A percentile compares a stretch with the other conserved stretches of the same genome.
Conservation (phyloP, 805 yeast species). For the Candida morakotiae region DNA sequence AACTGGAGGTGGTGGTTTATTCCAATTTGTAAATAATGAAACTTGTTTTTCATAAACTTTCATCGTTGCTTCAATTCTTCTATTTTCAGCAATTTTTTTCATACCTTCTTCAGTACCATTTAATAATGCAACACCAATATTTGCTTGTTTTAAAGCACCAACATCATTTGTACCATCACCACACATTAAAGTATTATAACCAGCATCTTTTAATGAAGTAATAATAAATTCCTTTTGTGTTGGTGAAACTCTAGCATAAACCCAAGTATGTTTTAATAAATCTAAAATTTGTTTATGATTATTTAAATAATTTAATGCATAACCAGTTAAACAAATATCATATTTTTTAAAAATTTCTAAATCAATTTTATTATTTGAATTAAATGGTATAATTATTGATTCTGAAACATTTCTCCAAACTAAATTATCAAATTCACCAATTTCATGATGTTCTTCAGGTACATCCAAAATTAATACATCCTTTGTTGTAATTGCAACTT, state of each 20-base stretch:
- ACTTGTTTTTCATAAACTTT: constrained; percentile 81
- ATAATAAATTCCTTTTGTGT: constrained; percentile 89
- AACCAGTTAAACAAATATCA: constrained; percentile 92
- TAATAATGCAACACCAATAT: constrained; percentile 94
- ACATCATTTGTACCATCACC: constrained; percentile 99
- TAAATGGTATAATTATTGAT: constrained; percentile 62
- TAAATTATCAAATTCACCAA: constrained; percentile 47
- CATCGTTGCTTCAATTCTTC: constrained; percentile 59
- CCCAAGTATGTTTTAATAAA: constrained; percentile 88
- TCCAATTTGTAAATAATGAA: constrained; percentile 75
- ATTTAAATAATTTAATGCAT: constrained; percentile 67
- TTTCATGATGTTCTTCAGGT: constrained; percentile 64
- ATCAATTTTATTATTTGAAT: constrained; percentile 55
- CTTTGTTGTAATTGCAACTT: constrained; percentile 81
- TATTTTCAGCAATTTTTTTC: constrained; percentile 81
- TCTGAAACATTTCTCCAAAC: constrained; percentile 87
- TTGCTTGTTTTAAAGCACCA: constrained; percentile 98
- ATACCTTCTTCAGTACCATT: constrained; percentile 95
- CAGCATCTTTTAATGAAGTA: constrained; percentile 76
- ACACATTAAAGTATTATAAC: constrained; percentile 95
- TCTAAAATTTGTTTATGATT: constrained; percentile 67
- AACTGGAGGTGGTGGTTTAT: constrained; percentile 75
- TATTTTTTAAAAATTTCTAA: constrained; percentile 53
- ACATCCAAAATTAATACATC: constrained; percentile 83
- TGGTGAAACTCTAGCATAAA: constrained; percentile 97